Conservation (phyloP, 805 yeast genomes). For the Ogataea corticis region DNA sequence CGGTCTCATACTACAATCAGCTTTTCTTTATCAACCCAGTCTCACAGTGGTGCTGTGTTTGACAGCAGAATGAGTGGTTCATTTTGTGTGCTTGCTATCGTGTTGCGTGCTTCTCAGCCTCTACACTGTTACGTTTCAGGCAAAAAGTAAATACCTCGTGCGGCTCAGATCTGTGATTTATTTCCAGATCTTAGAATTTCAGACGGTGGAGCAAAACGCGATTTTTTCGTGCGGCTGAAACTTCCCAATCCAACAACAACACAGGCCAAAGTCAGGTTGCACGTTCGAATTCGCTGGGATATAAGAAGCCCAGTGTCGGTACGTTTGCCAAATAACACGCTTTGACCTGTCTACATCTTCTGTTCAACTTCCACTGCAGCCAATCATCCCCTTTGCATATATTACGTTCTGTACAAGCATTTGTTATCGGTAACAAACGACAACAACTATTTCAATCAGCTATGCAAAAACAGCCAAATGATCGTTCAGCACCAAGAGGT, state of each 20-base stretch:
- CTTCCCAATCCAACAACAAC: slow-evolving; percentile 1
- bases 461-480: slow-evolving; percentile 11
- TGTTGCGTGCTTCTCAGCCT: neutral
- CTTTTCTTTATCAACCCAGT: too few species aligned
- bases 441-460: slow-evolving; percentile 3
- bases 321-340: too few species aligned
- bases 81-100: too few species aligned
- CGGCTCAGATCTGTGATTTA: slow-evolving; percentile 1
- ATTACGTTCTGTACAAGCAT: neutral
- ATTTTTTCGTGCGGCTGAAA: slow-evolving; percentile 4
- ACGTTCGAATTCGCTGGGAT: too few species aligned
- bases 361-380: too few species aligned
- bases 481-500: slow-evolving; percentile 18
- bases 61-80: too few species aligned
- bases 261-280: too few species aligned
- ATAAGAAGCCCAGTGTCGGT: too few species aligned
- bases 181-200: neutral
- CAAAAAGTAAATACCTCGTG: slow-evolving; percentile 2
- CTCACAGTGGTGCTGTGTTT: too few species aligned
- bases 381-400: too few species aligned
- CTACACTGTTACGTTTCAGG: neutral
- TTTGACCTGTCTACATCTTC: too few species aligned
- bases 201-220: slow-evolving; percentile 4
- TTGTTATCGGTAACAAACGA: slow-evolving; percentile 3
- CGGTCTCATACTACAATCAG: too few species aligned